Evolutionary conservation across 176 grass and related monocot species (phyloP).

Genomic region (Rhynchospora tenuis): DNA sequence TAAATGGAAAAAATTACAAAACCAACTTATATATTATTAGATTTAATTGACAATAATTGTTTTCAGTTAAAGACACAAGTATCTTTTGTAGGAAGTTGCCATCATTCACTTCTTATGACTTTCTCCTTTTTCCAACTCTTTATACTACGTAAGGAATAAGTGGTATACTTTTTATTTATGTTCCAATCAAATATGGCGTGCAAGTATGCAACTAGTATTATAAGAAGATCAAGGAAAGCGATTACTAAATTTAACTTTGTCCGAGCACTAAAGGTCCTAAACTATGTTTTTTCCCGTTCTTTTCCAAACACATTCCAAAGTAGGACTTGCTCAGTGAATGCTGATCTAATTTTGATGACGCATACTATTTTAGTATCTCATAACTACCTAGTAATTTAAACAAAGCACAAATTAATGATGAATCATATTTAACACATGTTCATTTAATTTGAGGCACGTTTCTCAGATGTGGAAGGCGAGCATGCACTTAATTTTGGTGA

Average conservation of each 20-base stretch:
- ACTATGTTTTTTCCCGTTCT: too few relatives aligned
- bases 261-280: too few relatives aligned
- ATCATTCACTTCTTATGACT: background rate
- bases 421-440: conserved; percentile 16
- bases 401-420: background rate
- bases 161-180: background rate
- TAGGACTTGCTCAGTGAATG: background rate
- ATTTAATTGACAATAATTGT: too few relatives aligned
- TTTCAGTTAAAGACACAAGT: too few relatives aligned
- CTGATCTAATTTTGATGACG: background rate
- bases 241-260: background rate
- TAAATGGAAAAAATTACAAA: too few relatives aligned
- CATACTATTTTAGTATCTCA: background rate
- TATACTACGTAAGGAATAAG: background rate
- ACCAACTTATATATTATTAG: too few relatives aligned
- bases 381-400: background rate
- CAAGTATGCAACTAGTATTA: background rate
- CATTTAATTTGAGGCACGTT: conserved; percentile 8
- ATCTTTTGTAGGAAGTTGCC: too few relatives aligned
- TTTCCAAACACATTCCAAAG: too few relatives aligned
- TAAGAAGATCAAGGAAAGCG: background rate
- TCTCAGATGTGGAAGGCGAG: background rate
- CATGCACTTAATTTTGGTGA: too few relatives aligned
- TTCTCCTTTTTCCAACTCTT: background rate
- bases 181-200: background rate